Conservation (phyloP, 2,329 filamentous ascomycete genomes). For the Talaromyces sp. region DNA sequence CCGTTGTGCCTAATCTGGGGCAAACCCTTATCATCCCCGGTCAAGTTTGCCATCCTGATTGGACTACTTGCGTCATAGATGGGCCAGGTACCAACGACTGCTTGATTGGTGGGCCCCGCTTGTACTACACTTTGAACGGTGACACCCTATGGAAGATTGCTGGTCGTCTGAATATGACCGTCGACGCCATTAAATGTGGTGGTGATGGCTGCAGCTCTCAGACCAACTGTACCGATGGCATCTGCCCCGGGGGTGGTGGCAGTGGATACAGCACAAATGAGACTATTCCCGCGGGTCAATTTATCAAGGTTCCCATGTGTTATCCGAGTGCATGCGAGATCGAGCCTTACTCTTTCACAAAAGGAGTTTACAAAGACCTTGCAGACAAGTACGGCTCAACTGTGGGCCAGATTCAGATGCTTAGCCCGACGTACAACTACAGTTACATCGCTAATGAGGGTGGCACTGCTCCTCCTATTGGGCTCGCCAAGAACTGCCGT, state of each 20-base stretch:
- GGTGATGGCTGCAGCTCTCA: not conserved
- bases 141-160: constrained; percentile 19
- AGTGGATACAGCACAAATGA: not conserved
- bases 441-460: constrained; percentile 2
- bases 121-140: constrained; percentile 22
- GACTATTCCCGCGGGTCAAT: constrained; percentile 11
- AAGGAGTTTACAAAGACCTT: constrained; percentile 22
- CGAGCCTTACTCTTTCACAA: constrained; percentile 15
- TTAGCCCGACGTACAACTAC: constrained; percentile 25
- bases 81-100: constrained; percentile 11
- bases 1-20: constrained; percentile 16
- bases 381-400: constrained; percentile 19
- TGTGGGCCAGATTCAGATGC: constrained; percentile 21
- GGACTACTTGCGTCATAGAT: constrained; percentile 14
- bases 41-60: constrained; percentile 18
- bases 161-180: constrained; percentile 15
- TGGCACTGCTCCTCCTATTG: constrained; percentile 5
- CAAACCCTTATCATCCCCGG: constrained; percentile 16
- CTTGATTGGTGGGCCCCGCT: constrained; percentile 18
- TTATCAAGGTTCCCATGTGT: constrained; percentile 18
- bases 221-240: not conserved
- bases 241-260: not conserved
- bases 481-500: constrained; percentile 5
- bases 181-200: constrained; percentile 6
- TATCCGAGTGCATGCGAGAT: constrained; percentile 14